These are phyloP conservation scores for Cornus controversa DNA, from an alignment of 148 eudicot genomes.

Conservation along the genomic window DNA sequence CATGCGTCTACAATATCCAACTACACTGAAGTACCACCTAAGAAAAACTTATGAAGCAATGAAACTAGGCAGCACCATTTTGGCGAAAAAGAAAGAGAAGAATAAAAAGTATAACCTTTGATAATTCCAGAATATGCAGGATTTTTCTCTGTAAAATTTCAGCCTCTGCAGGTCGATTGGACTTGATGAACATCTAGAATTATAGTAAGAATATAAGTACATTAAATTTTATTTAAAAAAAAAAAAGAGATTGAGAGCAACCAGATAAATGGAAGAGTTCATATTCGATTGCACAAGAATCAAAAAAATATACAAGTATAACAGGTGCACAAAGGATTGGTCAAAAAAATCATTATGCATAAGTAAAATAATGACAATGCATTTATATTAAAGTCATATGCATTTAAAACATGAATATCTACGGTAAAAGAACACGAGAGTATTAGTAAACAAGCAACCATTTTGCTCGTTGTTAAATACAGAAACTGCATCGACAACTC, in stretches of 20 bases:
- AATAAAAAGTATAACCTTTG: conserved; percentile 54
- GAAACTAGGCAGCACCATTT: no score
- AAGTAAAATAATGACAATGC: not conserved
- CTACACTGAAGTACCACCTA: no score
- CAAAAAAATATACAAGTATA: not conserved
- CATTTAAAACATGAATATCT: no score
- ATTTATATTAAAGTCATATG: not conserved
- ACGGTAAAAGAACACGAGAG: no score
- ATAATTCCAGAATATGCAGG: conserved; percentile 76
- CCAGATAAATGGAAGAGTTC: conserved; percentile 7
- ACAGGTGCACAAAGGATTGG: no score
- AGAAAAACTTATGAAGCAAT: no score
- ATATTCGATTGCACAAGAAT: not conserved
- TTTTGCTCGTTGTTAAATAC: no score
- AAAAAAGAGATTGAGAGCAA: not conserved
- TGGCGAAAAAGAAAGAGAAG: conserved; percentile 2
- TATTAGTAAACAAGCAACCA: no score
- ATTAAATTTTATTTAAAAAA: not conserved
- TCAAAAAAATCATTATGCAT: not conserved
- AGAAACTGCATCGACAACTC: no score
- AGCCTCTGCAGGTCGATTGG: conserved; percentile 60
- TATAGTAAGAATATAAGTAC: conserved; percentile 14
- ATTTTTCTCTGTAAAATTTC: conserved; percentile 71
- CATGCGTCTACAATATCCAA: no score
- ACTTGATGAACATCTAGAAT: conserved; percentile 63